Base-by-base conservation (phyloP, 495 filamentous ascomycete genomes). In the Zalerion maritima region DNA sequence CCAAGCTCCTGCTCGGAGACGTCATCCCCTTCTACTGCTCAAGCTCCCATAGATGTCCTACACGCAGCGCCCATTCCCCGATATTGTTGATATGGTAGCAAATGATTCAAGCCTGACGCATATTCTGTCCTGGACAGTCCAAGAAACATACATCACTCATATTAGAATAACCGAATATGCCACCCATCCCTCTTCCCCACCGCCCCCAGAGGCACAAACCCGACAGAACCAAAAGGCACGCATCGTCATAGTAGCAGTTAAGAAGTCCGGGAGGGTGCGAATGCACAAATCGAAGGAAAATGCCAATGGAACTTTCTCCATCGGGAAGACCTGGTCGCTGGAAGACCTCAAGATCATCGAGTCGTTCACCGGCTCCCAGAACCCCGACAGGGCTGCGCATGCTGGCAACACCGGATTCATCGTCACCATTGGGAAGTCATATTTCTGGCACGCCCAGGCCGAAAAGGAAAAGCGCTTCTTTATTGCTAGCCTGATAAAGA, bases 241-340 rank as follows among this genome's bases (percentile, higher is more conserved):
- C 27, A 62, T 93, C 28, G 91, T 97, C 36, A 79, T 97, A 36
- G 73, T 96, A 36, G 76, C 89, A 6, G 87, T 97, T 33, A 72
- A 81, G 25, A 87, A 81, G 38, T 92, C 87, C 0, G 87, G 87
- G 27, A 70, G 84, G 34, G 85, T 97, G 37, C 80, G 85, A 31
- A 72, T 97, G 62, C 89, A 96, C 60, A 97, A 97, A 52, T 85
- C 82, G 28, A 74, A 91, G 37, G 91, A 97, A 50, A 97, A 97
- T 49, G 64, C 66, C 24, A 92, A 94, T 55, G 81, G 83, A 17
- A 69, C 81, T 3, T 97, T 93, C 54, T 94, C 89, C 5, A 94
- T 97, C 42, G 89, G 89, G 22, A 97, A 97, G 55, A 94, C 86
- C 3, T 97, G 89, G 89, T 75, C 78, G 47, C 62, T 97, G 30